Base-by-base conservation (phyloP, 805 yeast species). In the Spencermartinsiella europaea region DNA sequence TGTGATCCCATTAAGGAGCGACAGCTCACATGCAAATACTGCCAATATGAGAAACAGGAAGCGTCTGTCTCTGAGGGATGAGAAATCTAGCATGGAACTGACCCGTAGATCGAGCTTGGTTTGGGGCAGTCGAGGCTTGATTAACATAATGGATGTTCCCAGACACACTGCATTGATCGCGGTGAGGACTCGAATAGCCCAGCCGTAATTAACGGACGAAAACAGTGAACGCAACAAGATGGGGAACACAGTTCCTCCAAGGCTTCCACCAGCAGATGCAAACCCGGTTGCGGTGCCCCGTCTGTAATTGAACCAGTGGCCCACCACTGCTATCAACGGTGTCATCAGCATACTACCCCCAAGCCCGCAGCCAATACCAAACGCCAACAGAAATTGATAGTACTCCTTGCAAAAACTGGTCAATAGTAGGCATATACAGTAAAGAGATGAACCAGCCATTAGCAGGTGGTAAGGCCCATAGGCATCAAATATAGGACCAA, bases 401-500 rank as follows among this genome's bases (percentile, higher is more conserved):
- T 78, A 69, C 3, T 70, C 56, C 1, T 65, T 67, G 57, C 83
- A 73, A 47, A 68, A 72, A n/a, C 82, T 83, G 19, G 78, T 68
- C 1, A 80, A 79, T 61, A 83, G 66, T 17, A 81, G 61, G 35
- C 0, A 78, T 63, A 1, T 8, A 65, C 48, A 2, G 68, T 38
- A 56, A 79, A 55, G 2, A 81, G 73, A 15, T 55, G 58, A 21
- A 63, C 60, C 40, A 40, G 37, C 21, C 5, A 48, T 22, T 22
- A 40, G 14, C n/a, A 38, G 44, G 17, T 40, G 28, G 34, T 35
- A 38, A 3, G 80, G 69, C 3, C 90, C 90, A 46, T 73, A 73
- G 45, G 76, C 65, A 59, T 84, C 90, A 59, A 83, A 84, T 21
- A 79, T 61, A 2, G 79, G 75, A 19, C 83, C 89, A 7, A 75